Conservation (phyloP, 164 flowering plant genomes). For the Cinnamomum micranthum region DNA sequence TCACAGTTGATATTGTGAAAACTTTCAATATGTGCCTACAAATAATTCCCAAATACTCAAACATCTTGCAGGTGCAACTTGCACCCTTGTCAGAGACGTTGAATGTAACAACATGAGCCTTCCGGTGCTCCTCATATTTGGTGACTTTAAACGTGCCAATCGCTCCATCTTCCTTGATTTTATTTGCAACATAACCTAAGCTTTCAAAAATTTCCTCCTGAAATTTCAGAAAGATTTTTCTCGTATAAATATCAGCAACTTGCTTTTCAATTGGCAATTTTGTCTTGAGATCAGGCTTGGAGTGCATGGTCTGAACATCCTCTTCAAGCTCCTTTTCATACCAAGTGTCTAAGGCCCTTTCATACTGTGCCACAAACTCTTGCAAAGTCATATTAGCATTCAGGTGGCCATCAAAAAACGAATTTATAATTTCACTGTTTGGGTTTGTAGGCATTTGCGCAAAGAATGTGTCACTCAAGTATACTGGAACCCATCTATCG, state of each 20-base stretch:
- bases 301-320: constrained; percentile 58
- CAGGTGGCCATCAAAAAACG: constrained; percentile 74
- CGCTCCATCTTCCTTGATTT: constrained; percentile 58
- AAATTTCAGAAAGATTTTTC: constrained; percentile 61
- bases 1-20: constrained; percentile 70
- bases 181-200: constrained; percentile 69
- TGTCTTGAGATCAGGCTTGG: constrained; percentile 65
- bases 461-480: constrained; percentile 58
- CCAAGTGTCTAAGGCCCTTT: constrained; percentile 45
- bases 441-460: constrained; percentile 44
- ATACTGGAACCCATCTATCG: constrained; percentile 56
- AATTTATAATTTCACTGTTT: constrained; percentile 29
- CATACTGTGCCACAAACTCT: constrained; percentile 45
- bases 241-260: constrained; percentile 64
- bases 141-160: constrained; percentile 65
- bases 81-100: constrained; percentile 61
- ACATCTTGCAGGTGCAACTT: constrained; percentile 81
- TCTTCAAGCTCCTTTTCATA: constrained; percentile 56
- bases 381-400: constrained; percentile 57
- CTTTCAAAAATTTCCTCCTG: constrained; percentile 86
- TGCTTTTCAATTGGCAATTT: constrained; percentile 91
- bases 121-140: constrained; percentile 69
- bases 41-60: constrained; percentile 79
- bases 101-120: constrained; percentile 58
- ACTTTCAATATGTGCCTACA: constrained; percentile 84